A percentile compares a stretch with the other conserved stretches of the same genome.
These are phyloP conservation scores for Eimeria zaria DNA, from an alignment of 169 alveolate species.

Conservation along the genomic window DNA sequence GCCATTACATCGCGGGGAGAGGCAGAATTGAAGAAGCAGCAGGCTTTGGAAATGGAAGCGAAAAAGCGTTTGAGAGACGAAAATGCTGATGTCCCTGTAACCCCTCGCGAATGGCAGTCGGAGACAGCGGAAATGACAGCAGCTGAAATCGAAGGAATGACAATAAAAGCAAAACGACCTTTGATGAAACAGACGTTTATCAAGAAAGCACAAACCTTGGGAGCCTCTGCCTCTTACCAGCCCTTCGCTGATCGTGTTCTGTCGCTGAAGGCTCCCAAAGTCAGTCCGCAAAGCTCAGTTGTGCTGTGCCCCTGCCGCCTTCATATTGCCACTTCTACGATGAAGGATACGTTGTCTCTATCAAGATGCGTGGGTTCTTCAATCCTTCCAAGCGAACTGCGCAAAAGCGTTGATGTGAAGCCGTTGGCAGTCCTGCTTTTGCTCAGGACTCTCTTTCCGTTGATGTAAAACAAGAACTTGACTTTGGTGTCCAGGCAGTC, in stretches of 20 bases:
- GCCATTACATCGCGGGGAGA: slow-evolving; percentile 29
- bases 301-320: neutral
- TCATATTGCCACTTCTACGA: neutral
- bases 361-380: neutral
- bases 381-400: neutral
- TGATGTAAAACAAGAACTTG: slow-evolving; percentile 63
- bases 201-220: neutral
- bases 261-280: slow-evolving; percentile 55
- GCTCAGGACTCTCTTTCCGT: slow-evolving; percentile 44
- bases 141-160: slow-evolving; percentile 44
- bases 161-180: slow-evolving; percentile 13
- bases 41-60: slow-evolving; percentile 9
- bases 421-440: neutral
- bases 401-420: neutral
- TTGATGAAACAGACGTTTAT: slow-evolving; percentile 9
- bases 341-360: too few relatives aligned
- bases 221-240: neutral
- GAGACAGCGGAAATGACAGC: slow-evolving; percentile 39
- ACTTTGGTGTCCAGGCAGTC: slow-evolving; percentile 76
- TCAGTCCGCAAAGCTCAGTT: slow-evolving; percentile 18
- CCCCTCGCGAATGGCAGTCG: slow-evolving; percentile 56
- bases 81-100: slow-evolving; percentile 45
- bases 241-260: slow-evolving; percentile 38
- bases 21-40: neutral
- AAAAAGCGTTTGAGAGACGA: slow-evolving; percentile 36